Evolutionary conservation across 2,329 filamentous ascomycete species (phyloP), one percentile per base, ranked within the genome.

Genomic region (Monilinia fructigena): DNA sequence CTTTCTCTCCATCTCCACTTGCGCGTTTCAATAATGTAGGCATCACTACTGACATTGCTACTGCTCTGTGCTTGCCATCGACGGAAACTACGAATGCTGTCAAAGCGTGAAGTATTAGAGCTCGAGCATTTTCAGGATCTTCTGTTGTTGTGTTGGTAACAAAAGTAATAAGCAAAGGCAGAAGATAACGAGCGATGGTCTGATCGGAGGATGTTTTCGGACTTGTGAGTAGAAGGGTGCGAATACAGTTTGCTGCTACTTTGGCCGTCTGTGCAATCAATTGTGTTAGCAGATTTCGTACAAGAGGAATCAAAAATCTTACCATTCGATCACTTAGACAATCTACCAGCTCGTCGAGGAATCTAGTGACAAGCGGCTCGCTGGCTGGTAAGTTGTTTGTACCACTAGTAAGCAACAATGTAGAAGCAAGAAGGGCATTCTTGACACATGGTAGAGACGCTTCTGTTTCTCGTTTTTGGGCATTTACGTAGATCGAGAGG

Each of bases 381-480:
- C 85, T 86, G 0, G 91, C 85, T 0, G 88, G 85, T 65, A 98
- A 84, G 54, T 88, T 83, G 70, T 90, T 90, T 68, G 87, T 84
- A 8, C 91, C 90, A 52, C 89, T 89, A 11, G 92, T 97, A 68
- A 99, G 88, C 11, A 99, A 84, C 68, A 99, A 90, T 0, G 95
- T 97, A 56, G 90, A 89, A 0, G 93, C 92, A 58, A 99, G 82
- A 6, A 99, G 85, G 5, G 90, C 91, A 75, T 98, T 99, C 81
- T 96, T 97, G 74, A 97, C 94, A 76, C 93, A 96, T 1, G 89
- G 82, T 31, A 99, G 82, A 3, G 93, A 92, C 6, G 89, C 88
- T 26, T 93, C 88, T 11, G 77, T 79, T 74, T 93, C 90, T 52
- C 91, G 85, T 75, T 88, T 91, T 77, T 93, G 91, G 0, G 89